A percentile compares a stretch with the other conserved stretches of the same genome.
phyloP scores from a whole-genome alignment of 2,329 filamentous ascomycete species.

The Beauveria bassiana region DNA sequence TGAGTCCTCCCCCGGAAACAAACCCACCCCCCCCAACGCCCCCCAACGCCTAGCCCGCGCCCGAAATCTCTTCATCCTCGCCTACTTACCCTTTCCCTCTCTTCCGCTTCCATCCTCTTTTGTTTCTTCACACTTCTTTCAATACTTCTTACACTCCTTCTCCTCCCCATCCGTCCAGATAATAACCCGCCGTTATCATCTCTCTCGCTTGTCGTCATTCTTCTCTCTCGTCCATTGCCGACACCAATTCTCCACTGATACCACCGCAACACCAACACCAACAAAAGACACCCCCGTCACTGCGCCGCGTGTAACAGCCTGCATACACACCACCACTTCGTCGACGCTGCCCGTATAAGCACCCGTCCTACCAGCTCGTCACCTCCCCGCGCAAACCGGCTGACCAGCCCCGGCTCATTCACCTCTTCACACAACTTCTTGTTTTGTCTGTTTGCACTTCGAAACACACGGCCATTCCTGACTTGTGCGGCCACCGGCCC shows the following conservation, averaged over 20 bases:
- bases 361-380: background rate
- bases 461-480: background rate
- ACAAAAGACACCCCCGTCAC: background rate
- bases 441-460: background rate
- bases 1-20: background rate
- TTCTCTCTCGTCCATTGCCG: background rate
- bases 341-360: background rate
- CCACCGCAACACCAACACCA: conserved; percentile 1
- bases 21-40: background rate
- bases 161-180: background rate
- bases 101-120: background rate
- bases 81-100: background rate
- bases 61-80: conserved; percentile 9
- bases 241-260: background rate
- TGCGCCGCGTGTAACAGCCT: conserved; percentile 3
- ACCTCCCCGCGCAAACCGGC: background rate
- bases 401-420: background rate
- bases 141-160: background rate
- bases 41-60: background rate
- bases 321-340: background rate
- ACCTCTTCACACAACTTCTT: background rate
- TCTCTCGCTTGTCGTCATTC: background rate
- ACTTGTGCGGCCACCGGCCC: background rate
- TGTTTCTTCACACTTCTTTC: background rate
- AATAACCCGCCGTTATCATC: background rate